Conservation (phyloP, 1,139 yeast genomes). For the Kurtzmaniella quercitrusa region DNA sequence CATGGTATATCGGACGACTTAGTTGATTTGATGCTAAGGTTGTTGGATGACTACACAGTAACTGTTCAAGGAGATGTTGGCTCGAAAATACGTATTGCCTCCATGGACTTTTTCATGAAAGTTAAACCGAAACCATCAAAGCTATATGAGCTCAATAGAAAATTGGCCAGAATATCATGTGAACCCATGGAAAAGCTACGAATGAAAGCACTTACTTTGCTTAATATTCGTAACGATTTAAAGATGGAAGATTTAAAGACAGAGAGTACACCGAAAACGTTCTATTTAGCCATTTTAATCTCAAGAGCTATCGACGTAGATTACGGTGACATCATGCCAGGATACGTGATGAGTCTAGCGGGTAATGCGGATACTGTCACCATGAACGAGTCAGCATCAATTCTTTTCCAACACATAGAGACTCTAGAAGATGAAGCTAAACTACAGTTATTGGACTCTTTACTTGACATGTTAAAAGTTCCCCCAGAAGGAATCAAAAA, state of each 20-base stretch:
- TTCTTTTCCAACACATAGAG: constrained; percentile 2
- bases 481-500: constrained; percentile 9
- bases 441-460: constrained; percentile 9
- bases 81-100: constrained; percentile 56
- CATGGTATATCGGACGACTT: not conserved
- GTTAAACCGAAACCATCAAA: constrained; percentile 2
- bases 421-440: not conserved
- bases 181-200: constrained; percentile 33
- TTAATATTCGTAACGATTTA: constrained; percentile 31
- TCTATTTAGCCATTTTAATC: constrained; percentile 14
- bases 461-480: constrained; percentile 16
- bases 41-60: constrained; percentile 60
- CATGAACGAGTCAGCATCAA: constrained; percentile 22
- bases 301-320: not conserved
- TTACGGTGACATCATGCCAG: constrained; percentile 26
- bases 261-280: not conserved
- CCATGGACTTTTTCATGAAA: constrained; percentile 34
- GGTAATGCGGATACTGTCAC: constrained; percentile 46
- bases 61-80: constrained; percentile 82
- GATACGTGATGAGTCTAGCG: constrained; percentile 7
- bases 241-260: constrained; percentile 52
- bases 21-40: constrained; percentile 9
- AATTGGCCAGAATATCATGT: constrained; percentile 51
- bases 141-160: constrained; percentile 15
- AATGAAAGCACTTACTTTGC: constrained; percentile 20